Evolutionary conservation across 2,329 filamentous ascomycete genomes (phyloP).

Genomic region (Trichoderma koningiopsis): DNA sequence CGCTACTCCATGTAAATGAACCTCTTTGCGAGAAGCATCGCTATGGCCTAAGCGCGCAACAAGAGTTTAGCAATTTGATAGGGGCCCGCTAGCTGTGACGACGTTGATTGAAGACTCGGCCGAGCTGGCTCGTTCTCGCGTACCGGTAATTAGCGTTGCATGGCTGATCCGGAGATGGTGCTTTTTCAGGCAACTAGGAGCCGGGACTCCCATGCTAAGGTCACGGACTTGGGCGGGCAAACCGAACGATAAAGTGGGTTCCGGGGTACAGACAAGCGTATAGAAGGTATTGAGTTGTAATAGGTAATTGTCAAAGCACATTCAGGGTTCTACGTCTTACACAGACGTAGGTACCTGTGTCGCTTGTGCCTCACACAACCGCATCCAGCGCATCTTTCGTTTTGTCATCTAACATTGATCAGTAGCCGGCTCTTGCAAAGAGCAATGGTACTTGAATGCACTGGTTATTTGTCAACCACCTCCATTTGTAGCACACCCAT

Average conservation of each 20-base stretch:
- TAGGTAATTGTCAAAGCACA: neutral
- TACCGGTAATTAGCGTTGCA: slow-evolving; percentile 26
- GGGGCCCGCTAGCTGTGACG: slow-evolving; percentile 4
- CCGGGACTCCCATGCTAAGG: slow-evolving; percentile 26
- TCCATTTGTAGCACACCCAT: neutral
- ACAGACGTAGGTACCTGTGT: neutral
- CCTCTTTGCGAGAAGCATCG: neutral
- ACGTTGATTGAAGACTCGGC: slow-evolving; percentile 22
- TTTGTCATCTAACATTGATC: neutral
- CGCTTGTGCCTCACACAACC: neutral
- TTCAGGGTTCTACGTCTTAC: neutral
- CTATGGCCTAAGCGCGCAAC: neutral
- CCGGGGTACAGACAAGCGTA: slow-evolving; percentile 18
- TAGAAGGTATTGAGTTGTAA: slow-evolving; percentile 5
- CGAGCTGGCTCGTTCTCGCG: slow-evolving; percentile 23
- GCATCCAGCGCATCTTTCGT: neutral
- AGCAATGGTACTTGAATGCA: neutral
- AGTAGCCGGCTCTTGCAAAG: neutral
- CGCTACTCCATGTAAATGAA: neutral
- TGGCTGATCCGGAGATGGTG: slow-evolving; percentile 30
- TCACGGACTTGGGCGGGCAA: slow-evolving; percentile 27
- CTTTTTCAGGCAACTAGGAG: slow-evolving; percentile 29
- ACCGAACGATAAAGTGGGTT: slow-evolving; percentile 22
- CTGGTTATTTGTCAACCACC: neutral
- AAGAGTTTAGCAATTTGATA: neutral